Base-by-base conservation (phyloP, 2,329 filamentous ascomycete species). In the Colletotrichum brevisporum region DNA sequence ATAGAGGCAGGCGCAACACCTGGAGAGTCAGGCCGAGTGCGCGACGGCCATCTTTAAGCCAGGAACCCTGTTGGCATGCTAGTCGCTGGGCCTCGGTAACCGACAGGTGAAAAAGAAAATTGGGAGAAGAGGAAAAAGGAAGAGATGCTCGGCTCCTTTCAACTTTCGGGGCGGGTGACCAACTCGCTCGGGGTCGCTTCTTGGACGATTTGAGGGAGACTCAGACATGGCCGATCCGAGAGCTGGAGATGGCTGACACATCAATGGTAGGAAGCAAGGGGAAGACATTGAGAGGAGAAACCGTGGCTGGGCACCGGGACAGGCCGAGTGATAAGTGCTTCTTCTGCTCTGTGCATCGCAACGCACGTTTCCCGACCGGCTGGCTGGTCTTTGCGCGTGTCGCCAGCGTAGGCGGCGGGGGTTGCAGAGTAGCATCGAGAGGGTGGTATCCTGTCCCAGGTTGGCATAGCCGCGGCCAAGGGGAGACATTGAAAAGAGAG, bases 231-330 rank as follows among this genome's bases (percentile, higher is more conserved):
- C 43, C 54, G 54, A 59, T 58, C 24, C 31, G 13, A 4, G 45
- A 43, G 48, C 60, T 24, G 39, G 21, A 69, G 18, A 39, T 54
- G 66, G 50, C 41, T 55, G 53, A 52, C 47, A 64, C 27, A 16
- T 58, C 47, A 47, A 65, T 59, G 10, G 66, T 51, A 48, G 54
- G 66, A 65, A 54, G 53, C 61, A 69, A 65, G 66, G 66, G 54
- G 36, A 65, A 36, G 39, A 16, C 41, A 45, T n/a, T 16, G 13
- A 10, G 16, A 45, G 53, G 39, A 59, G 31, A 59, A 15, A 39
- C 26, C 18, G 24, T 21, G 15, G n/a, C 60, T 47, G 16, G 6
- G n/a, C 27, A 16, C 21, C 31, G 43, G 61, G 61, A 26, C 60
- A 65, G 54, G 2, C 31, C 58, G 60, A 63, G 31, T 26, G 36